Conservation (phyloP, 371 early-diverging fungal species). For the Vairimorpha ceranae region DNA sequence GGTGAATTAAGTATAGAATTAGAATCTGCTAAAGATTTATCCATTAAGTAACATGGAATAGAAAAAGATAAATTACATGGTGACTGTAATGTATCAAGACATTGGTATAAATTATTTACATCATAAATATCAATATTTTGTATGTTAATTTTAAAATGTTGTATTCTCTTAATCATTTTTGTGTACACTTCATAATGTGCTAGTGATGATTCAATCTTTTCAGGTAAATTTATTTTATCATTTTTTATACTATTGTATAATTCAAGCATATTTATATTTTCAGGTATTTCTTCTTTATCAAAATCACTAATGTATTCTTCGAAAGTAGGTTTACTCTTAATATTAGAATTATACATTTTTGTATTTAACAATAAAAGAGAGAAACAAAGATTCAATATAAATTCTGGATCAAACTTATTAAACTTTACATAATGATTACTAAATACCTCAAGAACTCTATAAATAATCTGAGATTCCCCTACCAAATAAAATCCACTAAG, state of each 20-base stretch:
- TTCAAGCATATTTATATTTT: conserved; percentile 27
- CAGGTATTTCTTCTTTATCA: conserved; percentile 16
- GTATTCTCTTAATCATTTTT: not conserved
- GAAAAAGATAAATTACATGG: not conserved
- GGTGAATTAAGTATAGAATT: not conserved
- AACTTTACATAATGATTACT: conserved; percentile 70
- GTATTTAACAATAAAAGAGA: conserved; percentile 83
- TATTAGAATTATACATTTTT: conserved; percentile 80
- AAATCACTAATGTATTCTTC: conserved; percentile 68
- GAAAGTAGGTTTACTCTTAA: conserved; percentile 75
- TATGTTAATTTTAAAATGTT: not conserved
- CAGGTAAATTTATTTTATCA: conserved; percentile 51
- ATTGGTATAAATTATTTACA: not conserved
- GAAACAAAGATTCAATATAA: conserved; percentile 73
- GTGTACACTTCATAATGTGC: conserved; percentile 27
- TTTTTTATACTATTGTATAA: conserved; percentile 53
- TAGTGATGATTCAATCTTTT: conserved; percentile 20
- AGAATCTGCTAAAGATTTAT: not conserved
- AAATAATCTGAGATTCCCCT: conserved; percentile 84
- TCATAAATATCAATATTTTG: not conserved
- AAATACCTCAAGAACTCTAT: conserved; percentile 77
- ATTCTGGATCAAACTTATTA: conserved; percentile 60
- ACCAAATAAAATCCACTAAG: conserved; percentile 77
- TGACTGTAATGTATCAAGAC: not conserved
- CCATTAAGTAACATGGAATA: not conserved